Evolutionary conservation across 2,329 filamentous ascomycete species (phyloP).

Genomic region (Aspergillus brunneoviolaceus): DNA sequence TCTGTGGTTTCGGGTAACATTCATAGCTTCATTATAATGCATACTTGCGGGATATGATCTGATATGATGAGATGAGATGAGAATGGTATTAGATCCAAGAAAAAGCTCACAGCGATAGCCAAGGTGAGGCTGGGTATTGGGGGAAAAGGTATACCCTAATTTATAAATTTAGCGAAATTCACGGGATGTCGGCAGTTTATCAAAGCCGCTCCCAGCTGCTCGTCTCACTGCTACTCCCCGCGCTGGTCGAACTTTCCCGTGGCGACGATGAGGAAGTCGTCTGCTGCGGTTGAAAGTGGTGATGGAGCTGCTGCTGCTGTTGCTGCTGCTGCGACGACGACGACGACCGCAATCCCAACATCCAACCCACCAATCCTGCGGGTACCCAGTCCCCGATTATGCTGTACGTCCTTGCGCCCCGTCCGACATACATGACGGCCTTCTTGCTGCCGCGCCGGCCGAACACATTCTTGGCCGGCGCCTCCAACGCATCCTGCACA

Average conservation of each 20-base stretch:
- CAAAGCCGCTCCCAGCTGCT: constrained; percentile 36
- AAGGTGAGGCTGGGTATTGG: too few species aligned
- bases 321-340: constrained; percentile 15
- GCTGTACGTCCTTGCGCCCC: constrained; percentile 80
- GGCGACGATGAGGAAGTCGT: not conserved
- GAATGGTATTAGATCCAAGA: not conserved
- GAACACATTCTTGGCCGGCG: constrained; percentile 39
- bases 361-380: constrained; percentile 77
- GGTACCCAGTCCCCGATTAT: constrained; percentile 82
- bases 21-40: not conserved
- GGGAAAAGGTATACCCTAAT: too few species aligned
- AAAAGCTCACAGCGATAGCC: not conserved
- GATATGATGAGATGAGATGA: not conserved
- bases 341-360: constrained; percentile 71
- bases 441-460: constrained; percentile 37
- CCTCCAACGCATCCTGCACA: constrained; percentile 83
- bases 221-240: constrained; percentile 36
- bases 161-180: too few species aligned
- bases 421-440: constrained; percentile 73
- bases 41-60: not conserved
- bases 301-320: constrained; percentile 7
- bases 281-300: not conserved
- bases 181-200: not conserved
- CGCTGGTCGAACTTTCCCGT: constrained; percentile 26
- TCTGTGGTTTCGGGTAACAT: not conserved